These are phyloP conservation scores for Podospora anserina DNA, from an alignment of 495 filamentous ascomycete genomes.

Conservation along the genomic window DNA sequence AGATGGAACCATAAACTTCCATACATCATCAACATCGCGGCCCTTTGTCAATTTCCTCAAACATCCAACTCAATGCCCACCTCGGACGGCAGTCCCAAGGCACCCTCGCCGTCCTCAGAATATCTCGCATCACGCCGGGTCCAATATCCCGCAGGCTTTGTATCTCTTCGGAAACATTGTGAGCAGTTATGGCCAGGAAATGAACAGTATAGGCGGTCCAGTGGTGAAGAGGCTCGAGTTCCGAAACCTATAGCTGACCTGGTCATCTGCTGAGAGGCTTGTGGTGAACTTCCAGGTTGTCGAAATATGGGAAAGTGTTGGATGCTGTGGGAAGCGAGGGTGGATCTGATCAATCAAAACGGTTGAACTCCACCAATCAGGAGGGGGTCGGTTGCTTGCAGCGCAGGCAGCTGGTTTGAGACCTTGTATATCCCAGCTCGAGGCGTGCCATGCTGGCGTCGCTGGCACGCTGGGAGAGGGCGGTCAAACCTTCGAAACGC, in stretches of 20 bases:
- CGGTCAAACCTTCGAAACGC: no score
- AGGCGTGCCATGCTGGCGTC: conserved; percentile 22
- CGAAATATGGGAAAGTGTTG: conserved; percentile 27
- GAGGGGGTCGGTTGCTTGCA: conserved; percentile 23
- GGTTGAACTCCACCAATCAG: not conserved
- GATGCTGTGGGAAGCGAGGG: conserved; percentile 1
- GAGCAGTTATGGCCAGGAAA: conserved; percentile 18
- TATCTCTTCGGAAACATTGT: no score
- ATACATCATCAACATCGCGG: no score
- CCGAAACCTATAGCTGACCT: conserved; percentile 23
- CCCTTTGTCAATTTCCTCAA: no score
- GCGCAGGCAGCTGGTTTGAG: conserved; percentile 28
- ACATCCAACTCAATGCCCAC: conserved; percentile 26
- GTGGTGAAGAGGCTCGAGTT: conserved; percentile 32
- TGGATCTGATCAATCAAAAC: not conserved
- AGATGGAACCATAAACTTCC: no score
- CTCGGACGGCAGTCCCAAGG: conserved; percentile 27
- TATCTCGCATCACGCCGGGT: conserved; percentile 22
- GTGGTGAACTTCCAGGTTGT: conserved; percentile 17
- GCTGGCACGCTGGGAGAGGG: no score
- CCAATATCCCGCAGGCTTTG: conserved; percentile 18
- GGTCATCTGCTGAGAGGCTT: conserved; percentile 12
- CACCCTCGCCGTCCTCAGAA: conserved; percentile 9
- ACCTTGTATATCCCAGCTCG: conserved; percentile 34
- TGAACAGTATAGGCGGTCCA: conserved; percentile 22